Conservation (phyloP, 768 basidiomycete genomes). For the Artomyces pyxidatus region DNA sequence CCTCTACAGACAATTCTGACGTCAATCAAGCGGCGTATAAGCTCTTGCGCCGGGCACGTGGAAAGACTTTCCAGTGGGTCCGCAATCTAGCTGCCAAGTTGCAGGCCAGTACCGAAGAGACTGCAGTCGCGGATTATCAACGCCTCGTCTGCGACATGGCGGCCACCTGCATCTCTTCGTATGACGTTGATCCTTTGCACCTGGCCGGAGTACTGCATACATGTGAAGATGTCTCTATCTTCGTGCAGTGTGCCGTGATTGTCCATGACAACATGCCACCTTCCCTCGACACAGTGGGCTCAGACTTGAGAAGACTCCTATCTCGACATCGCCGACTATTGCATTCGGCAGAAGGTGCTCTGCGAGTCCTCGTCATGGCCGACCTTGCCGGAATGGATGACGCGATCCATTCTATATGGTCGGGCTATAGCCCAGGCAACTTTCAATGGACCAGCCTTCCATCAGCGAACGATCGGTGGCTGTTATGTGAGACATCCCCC, state of each 20-base stretch:
- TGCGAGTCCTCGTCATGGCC: conserved; percentile 2
- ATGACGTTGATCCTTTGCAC: conserved; percentile 2
- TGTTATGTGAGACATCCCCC: background rate
- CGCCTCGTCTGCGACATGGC: conserved; percentile 3
- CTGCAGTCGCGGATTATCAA: background rate
- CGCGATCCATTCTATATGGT: background rate
- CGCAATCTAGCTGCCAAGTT: background rate
- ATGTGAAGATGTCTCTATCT: conserved; percentile 2
- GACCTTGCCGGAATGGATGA: conserved; percentile 6
- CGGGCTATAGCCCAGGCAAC: background rate
- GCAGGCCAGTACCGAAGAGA: background rate
- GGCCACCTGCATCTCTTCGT: conserved; percentile 5
- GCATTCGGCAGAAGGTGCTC: conserved; percentile 2
- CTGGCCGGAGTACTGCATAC: background rate
- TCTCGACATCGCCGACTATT: conserved; percentile 3
- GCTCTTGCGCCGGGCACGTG: conserved; percentile 5
- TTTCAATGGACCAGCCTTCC: conserved; percentile 2
- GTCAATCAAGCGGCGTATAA: background rate
- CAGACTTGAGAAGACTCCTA: background rate
- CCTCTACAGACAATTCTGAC: background rate
- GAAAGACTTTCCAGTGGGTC: conserved; percentile 2
- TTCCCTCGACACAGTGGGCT: background rate
- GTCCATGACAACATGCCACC: conserved; percentile 5
- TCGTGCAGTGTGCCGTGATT: conserved; percentile 5
- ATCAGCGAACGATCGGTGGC: conserved; percentile 5